A percentile compares a stretch with the other conserved stretches of the same genome.
phyloP scores from a whole-genome alignment of 2,329 filamentous ascomycete species.

The Dothiorella sarmentorum region DNA sequence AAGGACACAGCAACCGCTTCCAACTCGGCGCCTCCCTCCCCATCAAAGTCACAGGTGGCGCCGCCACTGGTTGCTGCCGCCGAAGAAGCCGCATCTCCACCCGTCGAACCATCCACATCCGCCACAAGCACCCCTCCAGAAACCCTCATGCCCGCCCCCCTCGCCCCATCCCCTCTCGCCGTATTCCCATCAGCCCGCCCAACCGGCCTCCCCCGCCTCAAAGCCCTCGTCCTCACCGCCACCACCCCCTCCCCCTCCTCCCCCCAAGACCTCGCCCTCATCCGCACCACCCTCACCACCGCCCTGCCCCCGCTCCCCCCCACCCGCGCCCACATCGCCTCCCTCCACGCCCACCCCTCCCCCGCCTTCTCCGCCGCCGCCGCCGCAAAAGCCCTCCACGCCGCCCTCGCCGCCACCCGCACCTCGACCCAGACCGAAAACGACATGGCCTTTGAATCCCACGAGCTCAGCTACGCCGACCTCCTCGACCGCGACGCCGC shows the following conservation, averaged over 20 bases:
- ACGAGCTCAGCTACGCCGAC: constrained; percentile 57
- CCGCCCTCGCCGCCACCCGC: constrained; percentile 36
- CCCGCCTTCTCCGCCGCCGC: not conserved
- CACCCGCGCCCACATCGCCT: not conserved
- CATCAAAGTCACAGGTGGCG: constrained; percentile 21
- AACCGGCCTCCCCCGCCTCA: constrained; percentile 24
- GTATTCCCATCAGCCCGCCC: constrained; percentile 16
- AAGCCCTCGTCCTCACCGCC: constrained; percentile 24
- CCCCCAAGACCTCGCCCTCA: constrained; percentile 21
- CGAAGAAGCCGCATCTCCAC: constrained; percentile 17
- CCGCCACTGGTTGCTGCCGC: constrained; percentile 19
- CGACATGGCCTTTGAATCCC: constrained; percentile 53
- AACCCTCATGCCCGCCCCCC: not conserved
- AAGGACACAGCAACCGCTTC: not conserved
- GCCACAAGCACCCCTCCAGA: not conserved
- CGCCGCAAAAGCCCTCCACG: not conserved
- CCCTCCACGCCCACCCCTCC: constrained; percentile 35
- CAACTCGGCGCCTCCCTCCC: constrained; percentile 12
- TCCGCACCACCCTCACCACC: not conserved
- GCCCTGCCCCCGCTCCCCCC: not conserved
- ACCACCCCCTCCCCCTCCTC: constrained; percentile 24
- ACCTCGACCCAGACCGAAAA: constrained; percentile 53
- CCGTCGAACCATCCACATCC: not conserved
- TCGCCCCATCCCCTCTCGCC: not conserved
- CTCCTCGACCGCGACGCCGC: constrained; percentile 54